Percentiles rank a stretch among this genome's conserved stretches.
phyloP scores from a whole-genome alignment of 2,329 filamentous ascomycete genomes.

The Fusarium sp. region DNA sequence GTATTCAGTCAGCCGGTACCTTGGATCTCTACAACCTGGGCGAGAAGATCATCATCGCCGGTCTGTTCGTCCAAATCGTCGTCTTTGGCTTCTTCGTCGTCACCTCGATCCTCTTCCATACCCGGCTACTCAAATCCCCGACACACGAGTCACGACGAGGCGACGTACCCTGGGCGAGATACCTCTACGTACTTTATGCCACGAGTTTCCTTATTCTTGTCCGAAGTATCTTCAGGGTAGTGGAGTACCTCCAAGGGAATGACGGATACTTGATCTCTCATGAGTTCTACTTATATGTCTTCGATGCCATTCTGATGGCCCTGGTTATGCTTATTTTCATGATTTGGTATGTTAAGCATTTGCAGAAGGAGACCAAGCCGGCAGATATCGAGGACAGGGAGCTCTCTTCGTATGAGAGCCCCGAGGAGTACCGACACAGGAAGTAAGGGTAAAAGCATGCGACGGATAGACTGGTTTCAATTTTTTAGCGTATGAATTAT shows the following conservation, averaged over 20 bases:
- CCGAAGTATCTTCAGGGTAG: conserved; percentile 4
- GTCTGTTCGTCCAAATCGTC: background rate
- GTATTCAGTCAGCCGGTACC: conserved; percentile 2
- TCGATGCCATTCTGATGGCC: conserved; percentile 8
- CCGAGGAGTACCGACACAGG: background rate
- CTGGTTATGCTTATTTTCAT: background rate
- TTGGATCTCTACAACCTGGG: background rate
- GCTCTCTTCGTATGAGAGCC: background rate
- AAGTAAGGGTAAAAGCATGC: background rate
- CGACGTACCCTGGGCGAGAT: background rate
- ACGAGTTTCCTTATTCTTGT: conserved; percentile 12
- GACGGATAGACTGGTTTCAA: background rate
- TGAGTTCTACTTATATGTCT: conserved; percentile 1
- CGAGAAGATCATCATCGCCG: conserved; percentile 8
- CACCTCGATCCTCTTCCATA: conserved; percentile 5
- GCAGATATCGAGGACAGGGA: background rate
- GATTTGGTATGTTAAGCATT: conserved; percentile 3
- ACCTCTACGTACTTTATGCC: conserved; percentile 5
- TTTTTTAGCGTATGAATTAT: background rate
- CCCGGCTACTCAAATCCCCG: background rate
- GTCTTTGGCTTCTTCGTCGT: conserved; percentile 12
- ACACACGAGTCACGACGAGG: background rate
- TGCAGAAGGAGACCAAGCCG: background rate
- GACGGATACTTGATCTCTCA: conserved; percentile 3
- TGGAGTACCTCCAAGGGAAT: conserved; percentile 5